Evolutionary conservation across 2,329 filamentous ascomycete genomes (phyloP), one percentile per base, ranked within the genome.

Genomic region (Pseudogymnoascus sp.): DNA sequence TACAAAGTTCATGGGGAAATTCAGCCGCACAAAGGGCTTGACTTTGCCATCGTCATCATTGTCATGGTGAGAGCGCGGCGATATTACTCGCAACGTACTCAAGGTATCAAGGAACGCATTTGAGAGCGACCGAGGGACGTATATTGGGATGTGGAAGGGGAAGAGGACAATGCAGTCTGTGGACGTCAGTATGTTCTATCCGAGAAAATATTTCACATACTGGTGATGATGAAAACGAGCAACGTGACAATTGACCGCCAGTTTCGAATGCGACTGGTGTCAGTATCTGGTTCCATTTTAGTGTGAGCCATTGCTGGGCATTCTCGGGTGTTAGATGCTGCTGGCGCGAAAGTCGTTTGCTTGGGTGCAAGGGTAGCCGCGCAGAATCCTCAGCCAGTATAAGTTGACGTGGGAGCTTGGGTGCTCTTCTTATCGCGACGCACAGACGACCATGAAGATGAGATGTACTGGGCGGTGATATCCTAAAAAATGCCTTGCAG

Each of bases 191-290:
- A 51, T 4, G 45, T 10, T 14, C 45, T 51, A 51, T 16, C 26
- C 36, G 40, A 23, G 18, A 45, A 60, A 40, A 40, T 26, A 36
- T 16, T 21, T n/a, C 8, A 83, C 86, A 80, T 76, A 90, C 87
- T 91, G 4, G 87, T 87, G 42, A 88, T 47, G 36, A 90, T 77
- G 69, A 91, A 91, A 51, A 87, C 81, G 62, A 91, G 75, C 36
- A 91, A 78, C 0, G 87, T 90, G 64, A 90, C 75, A 60, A 91
- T 90, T 14, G 87, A 89, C 60, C 83, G 79, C 87, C 87, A 90
- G 64, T 82, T 74, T 63, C 74, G 81, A 69, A 91, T 90, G 67
- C 80, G 75, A 59, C 73, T 73, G 26, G 83, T 86, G 66, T 85
- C 77, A 10, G 81, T 72, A 63, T 75, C 71, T 61, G 69, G 67